Evolutionary conservation across 495 filamentous ascomycete species (phyloP).

Genomic region (Tuber melanosporum): DNA sequence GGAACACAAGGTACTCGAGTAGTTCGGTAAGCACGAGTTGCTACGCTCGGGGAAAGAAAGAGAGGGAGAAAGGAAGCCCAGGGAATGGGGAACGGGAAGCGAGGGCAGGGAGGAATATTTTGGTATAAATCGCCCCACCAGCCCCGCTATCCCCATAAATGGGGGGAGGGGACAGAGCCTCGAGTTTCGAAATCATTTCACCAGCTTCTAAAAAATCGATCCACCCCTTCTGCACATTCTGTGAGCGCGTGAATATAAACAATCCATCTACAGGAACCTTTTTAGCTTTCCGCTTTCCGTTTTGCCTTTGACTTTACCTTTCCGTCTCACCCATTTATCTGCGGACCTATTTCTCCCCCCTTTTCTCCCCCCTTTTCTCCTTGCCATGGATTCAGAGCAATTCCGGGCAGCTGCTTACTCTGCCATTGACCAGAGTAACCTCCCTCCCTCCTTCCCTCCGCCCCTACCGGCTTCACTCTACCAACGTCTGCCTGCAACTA

Average conservation of each 20-base stretch:
- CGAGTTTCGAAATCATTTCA: background rate
- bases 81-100: background rate
- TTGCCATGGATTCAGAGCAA: conserved; percentile 70
- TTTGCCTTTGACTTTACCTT: background rate
- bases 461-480: conserved; percentile 11
- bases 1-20: background rate
- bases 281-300: background rate
- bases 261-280: background rate
- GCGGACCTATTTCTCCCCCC: background rate
- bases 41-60: background rate
- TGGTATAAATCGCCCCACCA: background rate
- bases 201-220: background rate
- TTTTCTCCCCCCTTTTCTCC: background rate
- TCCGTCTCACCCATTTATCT: background rate
- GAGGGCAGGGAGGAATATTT: background rate
- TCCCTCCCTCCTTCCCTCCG: background rate
- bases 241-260: background rate
- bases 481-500: conserved; percentile 23
- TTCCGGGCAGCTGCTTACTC: conserved; percentile 76
- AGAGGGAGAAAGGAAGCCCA: background rate
- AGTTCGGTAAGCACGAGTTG: background rate
- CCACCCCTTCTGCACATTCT: background rate
- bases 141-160: background rate
- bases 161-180: background rate
- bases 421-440: conserved; percentile 77